Conservation (phyloP, 257 asterid species). For the Primulina eburnea region DNA sequence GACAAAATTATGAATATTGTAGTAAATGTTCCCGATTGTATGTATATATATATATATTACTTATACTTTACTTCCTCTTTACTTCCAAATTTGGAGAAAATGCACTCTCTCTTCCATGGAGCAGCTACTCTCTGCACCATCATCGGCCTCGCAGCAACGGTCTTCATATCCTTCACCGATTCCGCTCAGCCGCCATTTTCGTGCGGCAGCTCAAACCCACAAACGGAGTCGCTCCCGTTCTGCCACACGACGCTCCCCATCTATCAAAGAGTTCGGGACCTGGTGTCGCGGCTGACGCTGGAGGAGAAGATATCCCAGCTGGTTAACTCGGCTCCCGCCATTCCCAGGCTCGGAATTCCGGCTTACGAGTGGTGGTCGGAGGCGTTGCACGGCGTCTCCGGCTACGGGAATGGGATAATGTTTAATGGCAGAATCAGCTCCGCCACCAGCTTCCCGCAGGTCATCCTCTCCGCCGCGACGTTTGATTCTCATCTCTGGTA, state of each 20-base stretch:
- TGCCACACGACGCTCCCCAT: slow-evolving; percentile 60
- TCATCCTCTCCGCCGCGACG: slow-evolving; percentile 79
- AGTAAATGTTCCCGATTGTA: too few relatives aligned
- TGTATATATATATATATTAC: too few relatives aligned
- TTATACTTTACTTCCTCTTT: too few relatives aligned
- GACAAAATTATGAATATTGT: too few relatives aligned
- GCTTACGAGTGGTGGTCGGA: slow-evolving; percentile 95
- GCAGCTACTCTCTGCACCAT: slow-evolving; percentile 24
- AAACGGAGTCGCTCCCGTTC: slow-evolving; percentile 44
- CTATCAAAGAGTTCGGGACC: slow-evolving; percentile 49
- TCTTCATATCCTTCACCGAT: slow-evolving; percentile 16
- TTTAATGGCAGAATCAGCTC: slow-evolving; percentile 47
- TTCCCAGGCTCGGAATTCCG: slow-evolving; percentile 77
- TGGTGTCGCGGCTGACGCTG: slow-evolving; percentile 67
- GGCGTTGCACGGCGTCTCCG: slow-evolving; percentile 85
- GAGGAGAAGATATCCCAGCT: slow-evolving; percentile 86
- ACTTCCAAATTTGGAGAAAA: background rate
- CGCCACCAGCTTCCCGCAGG: slow-evolving; percentile 92
- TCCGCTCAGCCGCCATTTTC: slow-evolving; percentile 63
- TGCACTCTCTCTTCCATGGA: slow-evolving; percentile 24
- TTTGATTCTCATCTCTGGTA: slow-evolving; percentile 78
- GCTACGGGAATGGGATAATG: slow-evolving; percentile 55
- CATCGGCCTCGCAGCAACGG: slow-evolving; percentile 12
- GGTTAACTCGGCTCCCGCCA: slow-evolving; percentile 62
- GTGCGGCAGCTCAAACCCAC: slow-evolving; percentile 47